A percentile compares a stretch with the other conserved stretches of the same genome.
Evolutionary conservation across 371 early-diverging fungal genomes (phyloP).

Genomic region (Cokeromyces recurvatus): DNA sequence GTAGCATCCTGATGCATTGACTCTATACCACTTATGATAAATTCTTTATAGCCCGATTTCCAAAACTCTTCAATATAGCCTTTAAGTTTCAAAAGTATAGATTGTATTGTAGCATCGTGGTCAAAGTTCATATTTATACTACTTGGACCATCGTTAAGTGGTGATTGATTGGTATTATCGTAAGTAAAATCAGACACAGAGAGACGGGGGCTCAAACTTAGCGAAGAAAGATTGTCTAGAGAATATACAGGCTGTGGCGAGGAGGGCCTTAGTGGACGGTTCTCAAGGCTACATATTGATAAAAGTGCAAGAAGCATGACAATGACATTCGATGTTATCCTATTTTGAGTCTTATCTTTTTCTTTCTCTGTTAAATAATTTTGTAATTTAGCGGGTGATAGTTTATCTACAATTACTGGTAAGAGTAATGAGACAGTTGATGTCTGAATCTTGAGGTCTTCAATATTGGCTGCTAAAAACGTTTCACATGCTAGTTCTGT

Average conservation of each 20-base stretch:
- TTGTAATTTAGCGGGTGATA: constrained; percentile 15
- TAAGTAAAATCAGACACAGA: constrained; percentile 12
- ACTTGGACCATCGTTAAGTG: no score
- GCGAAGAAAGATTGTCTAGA: constrained; percentile 5
- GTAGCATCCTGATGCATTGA: constrained; percentile 24
- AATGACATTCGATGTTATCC: constrained; percentile 17
- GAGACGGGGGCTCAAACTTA: constrained; percentile 21
- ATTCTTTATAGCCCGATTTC: constrained; percentile 31
- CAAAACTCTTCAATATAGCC: constrained; percentile 38
- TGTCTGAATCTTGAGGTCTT: constrained; percentile 15
- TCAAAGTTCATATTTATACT: constrained; percentile 2
- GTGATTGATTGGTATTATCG: constrained; percentile 1
- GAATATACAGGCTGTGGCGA: not conserved
- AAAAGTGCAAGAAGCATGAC: constrained; percentile 20
- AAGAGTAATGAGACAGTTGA: constrained; percentile 17
- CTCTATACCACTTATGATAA: constrained; percentile 23
- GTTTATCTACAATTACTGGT: constrained; percentile 22
- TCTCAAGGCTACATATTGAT: constrained; percentile 17
- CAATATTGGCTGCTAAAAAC: constrained; percentile 13
- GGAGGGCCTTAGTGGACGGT: not conserved
- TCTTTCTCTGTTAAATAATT: constrained; percentile 4
- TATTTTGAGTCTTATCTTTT: constrained; percentile 9
- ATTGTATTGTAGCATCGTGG: not conserved
- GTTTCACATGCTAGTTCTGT: constrained; percentile 29
- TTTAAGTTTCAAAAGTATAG: not conserved